Base-by-base conservation (phyloP, 495 filamentous ascomycete genomes). In the Aspergillus affinis region DNA sequence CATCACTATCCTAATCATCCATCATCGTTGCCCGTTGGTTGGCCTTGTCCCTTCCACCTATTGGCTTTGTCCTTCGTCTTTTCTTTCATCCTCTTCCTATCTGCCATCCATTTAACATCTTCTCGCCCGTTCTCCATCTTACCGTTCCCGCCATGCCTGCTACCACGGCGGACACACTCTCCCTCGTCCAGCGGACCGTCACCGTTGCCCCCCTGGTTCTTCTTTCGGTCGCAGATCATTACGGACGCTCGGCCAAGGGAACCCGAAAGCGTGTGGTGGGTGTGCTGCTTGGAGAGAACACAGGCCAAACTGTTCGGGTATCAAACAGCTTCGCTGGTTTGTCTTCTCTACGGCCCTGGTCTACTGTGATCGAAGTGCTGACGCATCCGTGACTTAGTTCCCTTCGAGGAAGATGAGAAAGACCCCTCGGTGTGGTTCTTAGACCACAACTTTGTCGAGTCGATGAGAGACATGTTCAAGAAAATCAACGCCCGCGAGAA, bases 381-480 rank as follows among this genome's bases (percentile, higher is more conserved):
- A 63, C 27, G 15, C 15, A 6, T 57, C 56, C 17, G 4, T 36
- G 13, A 41, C 57, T 61, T 74, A 97, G 94, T 98, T 21, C 94
- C 94, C 3, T 98, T 98, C 73, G 94, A 98, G 76, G 94, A 98
- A 80, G 94, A 98, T 74, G 93, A 96, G 65, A 96, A 95, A 73
- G 93, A 98, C 74, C 93, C 94, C 8, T 94, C 93, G 20, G 94
- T 98, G 64, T 98, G 94, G 94, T 98, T 98, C 74, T 81, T 98
- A 55, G 94, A 98, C 67, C 94, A 98, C 84, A 98, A 98, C 82
- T 98, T 97, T 70, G 90, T 98, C 74, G 95, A 98, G 77, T 90
- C 88, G 63, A 98, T 98, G 94, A 94, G 93, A 82, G 94, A 98
- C 77, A 98, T 98, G 94, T 98, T 98, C 83, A 98, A 98, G 84